These are phyloP conservation scores for Alternaria sp. DNA, from an alignment of 2,329 filamentous ascomycete species.

Conservation along the genomic window DNA sequence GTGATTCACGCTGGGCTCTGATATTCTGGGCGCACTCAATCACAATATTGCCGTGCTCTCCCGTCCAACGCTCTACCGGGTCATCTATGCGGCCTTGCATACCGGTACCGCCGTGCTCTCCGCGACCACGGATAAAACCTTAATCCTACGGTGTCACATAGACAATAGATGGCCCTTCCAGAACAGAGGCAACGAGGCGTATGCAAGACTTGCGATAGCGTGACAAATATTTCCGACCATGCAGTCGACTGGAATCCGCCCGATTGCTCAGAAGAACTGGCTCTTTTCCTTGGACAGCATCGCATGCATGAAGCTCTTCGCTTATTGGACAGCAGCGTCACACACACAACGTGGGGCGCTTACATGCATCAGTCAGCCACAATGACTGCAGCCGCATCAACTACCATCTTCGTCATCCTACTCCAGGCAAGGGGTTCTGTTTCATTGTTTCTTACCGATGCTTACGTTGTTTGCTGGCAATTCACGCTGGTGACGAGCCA, in stretches of 20 bases:
- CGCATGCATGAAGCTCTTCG: constrained; percentile 8
- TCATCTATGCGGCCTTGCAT: constrained; percentile 3
- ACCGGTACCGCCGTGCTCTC: constrained; percentile 8
- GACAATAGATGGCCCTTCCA: not conserved
- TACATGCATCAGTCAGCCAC: constrained; percentile 14
- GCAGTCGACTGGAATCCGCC: constrained; percentile 3
- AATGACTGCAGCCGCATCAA: constrained; percentile 15
- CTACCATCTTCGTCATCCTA: constrained; percentile 3
- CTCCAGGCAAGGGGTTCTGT: not conserved
- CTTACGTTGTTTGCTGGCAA: constrained; percentile 22
- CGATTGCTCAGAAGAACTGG: constrained; percentile 15
- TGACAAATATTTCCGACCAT: constrained; percentile 6
- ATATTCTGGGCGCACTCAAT: not conserved
- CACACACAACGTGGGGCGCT: constrained; percentile 17
- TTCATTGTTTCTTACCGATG: constrained; percentile 10
- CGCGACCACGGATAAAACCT: constrained; percentile 1
- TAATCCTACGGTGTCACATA: constrained; percentile 2
- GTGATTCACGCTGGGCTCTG: not conserved
- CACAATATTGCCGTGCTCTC: not conserved
- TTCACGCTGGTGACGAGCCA: constrained; percentile 19
- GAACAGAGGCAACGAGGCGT: constrained; percentile 1
- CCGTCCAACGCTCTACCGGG: not conserved
- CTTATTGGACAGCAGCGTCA: constrained; percentile 10
- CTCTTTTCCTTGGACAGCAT: constrained; percentile 3
- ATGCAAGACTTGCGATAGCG: constrained; percentile 6